Base-by-base conservation (phyloP, 805 yeast species). In the Sporopachydermia lactativora region DNA sequence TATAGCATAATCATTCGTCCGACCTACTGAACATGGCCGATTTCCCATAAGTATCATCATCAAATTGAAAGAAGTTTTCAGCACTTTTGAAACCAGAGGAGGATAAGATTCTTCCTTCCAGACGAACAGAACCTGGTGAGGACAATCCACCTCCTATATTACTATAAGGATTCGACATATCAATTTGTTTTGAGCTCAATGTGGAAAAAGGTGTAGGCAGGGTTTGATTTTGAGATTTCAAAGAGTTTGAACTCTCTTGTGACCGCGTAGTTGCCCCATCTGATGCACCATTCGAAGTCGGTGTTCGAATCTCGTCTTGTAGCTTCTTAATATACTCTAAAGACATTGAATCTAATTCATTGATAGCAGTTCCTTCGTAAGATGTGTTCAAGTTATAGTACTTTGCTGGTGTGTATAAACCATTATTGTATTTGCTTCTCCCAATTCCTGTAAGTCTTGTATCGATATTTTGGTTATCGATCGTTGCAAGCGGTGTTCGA, bases 211-310 rank as follows among this genome's bases (percentile, higher is more conserved):
- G 31, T 8, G 31, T 24, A 24, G 31, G 31, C n/a, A 24, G n/a
- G n/a, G 31, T 24, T 24, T n/a, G 8, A n/a, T 8, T 8, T 8
- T 24, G 13, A 24, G 31, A 24, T 8, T 8, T n/a, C 8, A 24
- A 24, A 24, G 31, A 24, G n/a, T 24, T 24, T 24, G 31, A 24
- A 24, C 31, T 24, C n/a, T 24, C 31, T 24, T 24, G 31, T 24
- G 31, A 24, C 31, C 31, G 8, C 8, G 31, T 24, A n/a, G 31
- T 24, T n/a, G 31, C 31, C 13, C 31, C 31, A 24, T 24, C 31
- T 24, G 31, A 24, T 24, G 8, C 13, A 8, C 8, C 31, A 24
- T 8, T n/a, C n/a, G 31, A 24, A 8, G 8, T 24, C n/a, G 31
- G 31, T 8, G 31, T 24, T 24, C 31, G 8, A 8, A 24, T n/a